Base-by-base conservation (phyloP, 1,284 basidiomycete species). In the Phylloporus sp. region DNA sequence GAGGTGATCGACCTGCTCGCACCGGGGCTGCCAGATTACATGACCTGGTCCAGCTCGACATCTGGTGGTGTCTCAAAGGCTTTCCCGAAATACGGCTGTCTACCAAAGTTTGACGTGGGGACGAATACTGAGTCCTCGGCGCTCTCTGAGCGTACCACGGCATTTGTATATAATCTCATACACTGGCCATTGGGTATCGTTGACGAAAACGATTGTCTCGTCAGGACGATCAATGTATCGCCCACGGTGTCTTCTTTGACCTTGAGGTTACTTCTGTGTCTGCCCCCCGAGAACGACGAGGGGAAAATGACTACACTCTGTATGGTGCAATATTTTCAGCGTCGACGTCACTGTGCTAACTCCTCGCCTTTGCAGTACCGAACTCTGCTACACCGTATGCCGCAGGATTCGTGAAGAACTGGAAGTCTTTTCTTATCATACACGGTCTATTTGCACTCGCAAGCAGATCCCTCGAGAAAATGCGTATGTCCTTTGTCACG, bases 361-460 rank as follows among this genome's bases (percentile, higher is more conserved):
- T 55, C 25, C 19, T 52, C 20, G 10, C 12, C 5, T 45, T 53
- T 0, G 35, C 39, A 74, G 73, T 74, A 37, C 64, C 67, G 12
- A 67, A 73, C 25, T 63, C 71, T 15, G 64, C 68, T n/a, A 67
- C 70, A 6, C 73, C 75, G 3, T 66, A 66, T 41, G 77, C 75
- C 1, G 49, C 64, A 3, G 60, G 55, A 14, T 71, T 78, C 39
- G 69, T 76, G 62, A 32, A 32, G 47, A 66, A 69, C 17, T 74
- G 68, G 63, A 63, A 65, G 5, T 66, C 76, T 17, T 78, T 69
- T 39, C 74, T 76, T n/a, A 58, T 77, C 5, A 67, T 74, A 12
- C 75, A 74, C 20, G 75, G 60, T 2, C 35, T 77, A 15, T 77
- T 75, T 57, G 62, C 67, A 17, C 17, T 78, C 19, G 27, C 60